Base-by-base conservation (phyloP, 2,329 filamentous ascomycete species). In the Ilyonectria destructans region DNA sequence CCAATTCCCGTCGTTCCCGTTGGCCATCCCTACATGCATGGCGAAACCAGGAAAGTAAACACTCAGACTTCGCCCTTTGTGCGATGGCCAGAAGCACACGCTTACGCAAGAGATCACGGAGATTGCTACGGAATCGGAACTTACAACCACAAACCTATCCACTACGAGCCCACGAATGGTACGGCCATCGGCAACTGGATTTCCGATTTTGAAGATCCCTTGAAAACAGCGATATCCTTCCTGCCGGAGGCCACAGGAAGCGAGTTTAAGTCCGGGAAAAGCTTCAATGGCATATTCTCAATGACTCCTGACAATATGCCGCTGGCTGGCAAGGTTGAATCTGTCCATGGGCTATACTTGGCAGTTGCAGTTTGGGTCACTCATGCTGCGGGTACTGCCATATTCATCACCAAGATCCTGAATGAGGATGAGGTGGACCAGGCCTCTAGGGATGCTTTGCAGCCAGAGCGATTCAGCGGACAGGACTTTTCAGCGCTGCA, bases 221-320 rank as follows among this genome's bases (percentile, higher is more conserved):
- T 76, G 6, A 65, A 65, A 2, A 55, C 61, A 1, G 72, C 69
- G 1, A 65, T 48, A 0, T 59, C 59, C 0, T n/a, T 76, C 2
- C 35, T 76, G 2, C 74, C 74, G 3, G 43, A 67, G 0, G 17
- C 52, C 35, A 54, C 68, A 1, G 54, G 55, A 0, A 43, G 45
- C 6, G 62, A 73, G 6, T 75, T 75, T 8, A 15, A 43, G 10
- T 12, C 56, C 2, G 67, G 68, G 0, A 67, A 57, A 1, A 40
- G 52, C 5, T 76, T 76, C 33, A 76, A 76, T 9, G 74, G 74
- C 6, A 68, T 76, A 4, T 76, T 76, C 45, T 76, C 74, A 0
- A 76, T 76, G 72, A 76, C 74, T 0, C 74, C 74, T 1, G 74
- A 76, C 13, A 76, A 76, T 23, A 76, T 76, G 74, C 74, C 74